Percentiles rank a stretch among this genome's conserved stretches.
Evolutionary conservation across 345 rosid species (phyloP).

Genomic region (Nephelium lappaceum): DNA sequence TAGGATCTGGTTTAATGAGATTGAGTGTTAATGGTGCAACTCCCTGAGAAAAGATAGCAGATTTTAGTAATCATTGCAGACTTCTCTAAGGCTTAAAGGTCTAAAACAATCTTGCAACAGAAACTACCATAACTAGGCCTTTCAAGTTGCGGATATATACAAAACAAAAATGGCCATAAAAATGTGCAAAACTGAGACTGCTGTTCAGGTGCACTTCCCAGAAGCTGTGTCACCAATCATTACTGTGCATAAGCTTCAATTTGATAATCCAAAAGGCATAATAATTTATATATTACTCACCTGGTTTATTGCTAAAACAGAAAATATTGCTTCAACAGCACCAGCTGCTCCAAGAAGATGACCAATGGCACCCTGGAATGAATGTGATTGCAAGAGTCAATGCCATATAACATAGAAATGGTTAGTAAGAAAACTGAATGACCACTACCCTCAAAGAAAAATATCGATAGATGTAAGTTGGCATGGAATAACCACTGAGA

Average conservation of each 20-base stretch:
- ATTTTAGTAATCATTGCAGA: slow-evolving; percentile 9
- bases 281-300: slow-evolving; percentile 42
- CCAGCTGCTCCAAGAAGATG: slow-evolving; percentile 99
- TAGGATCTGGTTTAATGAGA: slow-evolving; percentile 73
- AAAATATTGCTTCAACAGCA: slow-evolving; percentile 88
- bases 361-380: slow-evolving; percentile 80
- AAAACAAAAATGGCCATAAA: background rate
- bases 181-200: background rate
- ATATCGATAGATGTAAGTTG: background rate
- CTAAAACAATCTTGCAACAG: background rate
- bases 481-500: background rate
- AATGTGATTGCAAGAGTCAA: slow-evolving; percentile 8
- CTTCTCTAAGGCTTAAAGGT: background rate
- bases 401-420: background rate
- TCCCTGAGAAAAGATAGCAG: slow-evolving; percentile 57
- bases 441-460: background rate
- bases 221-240: background rate
- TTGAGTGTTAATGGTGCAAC: slow-evolving; percentile 85
- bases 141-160: background rate
- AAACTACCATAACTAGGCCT: background rate
- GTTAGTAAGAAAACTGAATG: background rate
- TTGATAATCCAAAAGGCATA: background rate
- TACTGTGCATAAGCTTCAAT: slow-evolving; percentile 2
- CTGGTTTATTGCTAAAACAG: slow-evolving; percentile 69
- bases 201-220: background rate